Evolutionary conservation across 2,329 filamentous ascomycete species (phyloP).

Genomic region (Calonectria pauciramosa): DNA sequence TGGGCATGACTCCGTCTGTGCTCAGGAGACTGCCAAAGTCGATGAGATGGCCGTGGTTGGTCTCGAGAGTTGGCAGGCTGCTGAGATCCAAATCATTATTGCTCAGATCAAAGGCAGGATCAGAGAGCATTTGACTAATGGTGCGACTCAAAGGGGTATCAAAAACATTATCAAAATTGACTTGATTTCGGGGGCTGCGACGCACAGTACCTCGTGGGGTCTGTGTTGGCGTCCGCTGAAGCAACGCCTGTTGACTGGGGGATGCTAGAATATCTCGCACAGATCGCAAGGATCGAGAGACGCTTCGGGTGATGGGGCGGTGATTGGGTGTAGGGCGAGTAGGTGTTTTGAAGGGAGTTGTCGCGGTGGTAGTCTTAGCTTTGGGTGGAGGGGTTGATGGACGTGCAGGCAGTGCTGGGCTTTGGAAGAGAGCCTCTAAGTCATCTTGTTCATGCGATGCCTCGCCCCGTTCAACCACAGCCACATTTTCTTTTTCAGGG

Average conservation of each 20-base stretch:
- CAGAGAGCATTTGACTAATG: slow-evolving; percentile 74
- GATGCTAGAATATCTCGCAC: slow-evolving; percentile 57
- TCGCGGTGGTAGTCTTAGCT: slow-evolving; percentile 52
- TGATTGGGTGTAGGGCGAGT: slow-evolving; percentile 73
- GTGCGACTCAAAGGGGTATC: slow-evolving; percentile 74
- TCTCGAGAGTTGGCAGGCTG: slow-evolving; percentile 55
- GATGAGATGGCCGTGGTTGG: slow-evolving; percentile 51
- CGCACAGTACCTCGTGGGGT: slow-evolving; percentile 54
- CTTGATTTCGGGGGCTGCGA: slow-evolving; percentile 59
- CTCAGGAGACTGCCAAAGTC: slow-evolving; percentile 65
- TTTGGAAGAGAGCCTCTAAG: slow-evolving; percentile 77
- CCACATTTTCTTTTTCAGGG: slow-evolving; percentile 62
- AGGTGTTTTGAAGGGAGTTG: slow-evolving; percentile 71
- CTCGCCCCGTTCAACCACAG: slow-evolving; percentile 56
- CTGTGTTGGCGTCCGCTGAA: slow-evolving; percentile 65
- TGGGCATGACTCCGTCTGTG: slow-evolving; percentile 62
- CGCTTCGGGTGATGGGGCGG: slow-evolving; percentile 72
- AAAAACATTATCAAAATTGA: slow-evolving; percentile 54
- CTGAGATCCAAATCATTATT: slow-evolving; percentile 60
- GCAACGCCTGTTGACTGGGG: slow-evolving; percentile 56
- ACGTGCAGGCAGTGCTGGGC: slow-evolving; percentile 55
- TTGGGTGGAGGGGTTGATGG: slow-evolving; percentile 68
- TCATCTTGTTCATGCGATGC: slow-evolving; percentile 60
- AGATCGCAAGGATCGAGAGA: slow-evolving; percentile 69
- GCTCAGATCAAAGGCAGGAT: slow-evolving; percentile 62